Base-by-base conservation (phyloP, 139 green algal species). In the Haematococcus lacustris region DNA sequence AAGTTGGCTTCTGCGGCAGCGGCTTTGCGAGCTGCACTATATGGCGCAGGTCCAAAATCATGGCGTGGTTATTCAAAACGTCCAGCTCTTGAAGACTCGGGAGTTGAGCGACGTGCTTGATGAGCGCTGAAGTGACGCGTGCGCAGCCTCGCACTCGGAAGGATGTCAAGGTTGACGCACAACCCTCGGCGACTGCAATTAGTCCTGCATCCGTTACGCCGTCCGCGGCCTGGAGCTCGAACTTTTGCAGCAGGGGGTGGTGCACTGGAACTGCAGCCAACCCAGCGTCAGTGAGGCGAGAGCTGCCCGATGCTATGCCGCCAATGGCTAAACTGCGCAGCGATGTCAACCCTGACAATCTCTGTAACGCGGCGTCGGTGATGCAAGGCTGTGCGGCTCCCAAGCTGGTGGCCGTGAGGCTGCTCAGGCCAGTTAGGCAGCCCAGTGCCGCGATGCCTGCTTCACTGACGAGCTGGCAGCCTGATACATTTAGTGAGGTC, bases 381-480 rank as follows among this genome's bases (percentile, higher is more conserved):
- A 83, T 76, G 38, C 72, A 77, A 6, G 73, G 23, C 30, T 81
- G 76, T 51, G 67, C 74, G 62, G 77, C 77, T 7, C 76, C 82
- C 32, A 80, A 51, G 66, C 83, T 74, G 0, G 77, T 72, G 1
- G 82, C 61, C 53, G 76, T n/a, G n/a, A n/a, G n/a, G n/a, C n/a
- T n/a, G n/a, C n/a, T n/a, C n/a, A 85, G 72, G 23, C 71, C 51
- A 7, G 39, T 74, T n/a, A 88, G 60, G 0, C 64, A 59, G 1
- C 76, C 37, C 37, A 88, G 67, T 38, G 43, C 59, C n/a, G 26
- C 6, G 3, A 88, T 65, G 25, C 79, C 82, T 26, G 73, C 43
- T 38, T 84, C 79, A 3, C 60, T 79, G 28, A 85, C 67, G 23
- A 88, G 76, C 60, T 84, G 82, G 76, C 82, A 88, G 37, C 82